phyloP scores from a whole-genome alignment of 129 eudicot genomes.

The Helichrysum umbraculigerum region DNA sequence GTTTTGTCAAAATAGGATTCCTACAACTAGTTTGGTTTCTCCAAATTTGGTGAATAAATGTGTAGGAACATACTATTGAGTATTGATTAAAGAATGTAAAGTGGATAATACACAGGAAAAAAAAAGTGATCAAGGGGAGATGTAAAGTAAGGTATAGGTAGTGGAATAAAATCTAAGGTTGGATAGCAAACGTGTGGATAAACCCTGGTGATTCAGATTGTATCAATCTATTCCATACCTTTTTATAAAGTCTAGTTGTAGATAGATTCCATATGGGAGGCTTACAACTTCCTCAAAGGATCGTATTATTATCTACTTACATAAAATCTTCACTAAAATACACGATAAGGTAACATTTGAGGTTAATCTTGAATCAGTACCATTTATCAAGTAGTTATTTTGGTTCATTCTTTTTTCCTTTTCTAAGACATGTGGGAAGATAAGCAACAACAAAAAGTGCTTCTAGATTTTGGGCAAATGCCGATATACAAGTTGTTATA shows the following conservation, averaged over 20 bases:
- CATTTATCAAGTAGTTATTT: neutral
- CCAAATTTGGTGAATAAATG: no score
- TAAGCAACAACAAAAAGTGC: constrained; percentile 32
- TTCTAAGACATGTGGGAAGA: constrained; percentile 34
- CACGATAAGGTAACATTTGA: neutral
- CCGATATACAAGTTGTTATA: neutral
- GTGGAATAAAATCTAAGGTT: constrained; percentile 41
- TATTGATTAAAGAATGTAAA: neutral
- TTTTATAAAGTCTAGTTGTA: constrained; percentile 25
- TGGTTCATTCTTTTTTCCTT: constrained; percentile 29
- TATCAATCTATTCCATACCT: constrained; percentile 19
- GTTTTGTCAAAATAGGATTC: no score
- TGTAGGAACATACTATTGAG: neutral
- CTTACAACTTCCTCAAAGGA: constrained; percentile 30
- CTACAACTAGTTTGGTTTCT: no score
- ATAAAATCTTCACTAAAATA: no score
- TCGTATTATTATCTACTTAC: neutral
- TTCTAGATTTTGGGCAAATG: constrained; percentile 12
- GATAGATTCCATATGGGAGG: constrained; percentile 38
- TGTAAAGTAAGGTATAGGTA: constrained; percentile 17
- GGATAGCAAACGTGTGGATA: constrained; percentile 42
- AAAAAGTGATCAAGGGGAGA: neutral
- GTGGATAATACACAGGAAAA: neutral
- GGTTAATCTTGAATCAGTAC: neutral
- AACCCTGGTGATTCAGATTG: constrained; percentile 29